A percentile compares a stretch with the other conserved stretches of the same genome.
These are phyloP conservation scores for Phyllosticta citriasiana DNA, from an alignment of 2,329 filamentous ascomycete genomes.

Conservation along the genomic window DNA sequence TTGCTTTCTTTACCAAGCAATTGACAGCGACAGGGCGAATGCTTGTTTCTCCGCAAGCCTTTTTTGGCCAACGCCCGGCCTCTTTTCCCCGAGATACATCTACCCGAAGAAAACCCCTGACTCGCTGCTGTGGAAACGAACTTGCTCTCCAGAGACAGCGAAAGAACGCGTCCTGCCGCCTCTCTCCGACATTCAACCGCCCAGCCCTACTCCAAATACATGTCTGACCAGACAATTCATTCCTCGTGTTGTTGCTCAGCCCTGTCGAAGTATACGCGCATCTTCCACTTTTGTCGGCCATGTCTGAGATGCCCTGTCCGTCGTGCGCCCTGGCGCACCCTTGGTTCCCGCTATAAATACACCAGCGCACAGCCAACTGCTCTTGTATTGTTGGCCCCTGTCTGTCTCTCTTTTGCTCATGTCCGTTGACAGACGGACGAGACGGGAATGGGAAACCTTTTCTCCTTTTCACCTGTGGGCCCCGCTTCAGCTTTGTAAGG, in stretches of 20 bases:
- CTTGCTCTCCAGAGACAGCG: not conserved
- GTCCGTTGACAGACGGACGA: not conserved
- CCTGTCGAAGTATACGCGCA: not conserved
- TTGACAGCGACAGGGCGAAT: not conserved
- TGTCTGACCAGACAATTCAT: too few species aligned
- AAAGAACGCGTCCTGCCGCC: not conserved
- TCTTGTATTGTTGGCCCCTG: not conserved
- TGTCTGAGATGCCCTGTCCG: not conserved
- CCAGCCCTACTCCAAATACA: not conserved
- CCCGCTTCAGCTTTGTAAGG: not conserved
- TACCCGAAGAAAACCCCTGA: not conserved
- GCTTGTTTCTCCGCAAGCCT: not conserved
- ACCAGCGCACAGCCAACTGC: not conserved
- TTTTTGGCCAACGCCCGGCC: not conserved
- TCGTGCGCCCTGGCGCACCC: not conserved
- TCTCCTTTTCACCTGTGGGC: not conserved
- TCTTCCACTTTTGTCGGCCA: not conserved
- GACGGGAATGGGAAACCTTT: not conserved
- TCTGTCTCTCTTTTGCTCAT: not conserved
- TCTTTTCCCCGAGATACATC: not conserved
- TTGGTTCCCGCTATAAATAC: not conserved
- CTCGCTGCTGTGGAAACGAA: not conserved
- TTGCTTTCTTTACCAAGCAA: not conserved
- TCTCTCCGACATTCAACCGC: not conserved
- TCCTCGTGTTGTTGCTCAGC: not conserved